phyloP scores from a whole-genome alignment of 768 basidiomycete genomes.

The Tylopilus vinaceipallidus region DNA sequence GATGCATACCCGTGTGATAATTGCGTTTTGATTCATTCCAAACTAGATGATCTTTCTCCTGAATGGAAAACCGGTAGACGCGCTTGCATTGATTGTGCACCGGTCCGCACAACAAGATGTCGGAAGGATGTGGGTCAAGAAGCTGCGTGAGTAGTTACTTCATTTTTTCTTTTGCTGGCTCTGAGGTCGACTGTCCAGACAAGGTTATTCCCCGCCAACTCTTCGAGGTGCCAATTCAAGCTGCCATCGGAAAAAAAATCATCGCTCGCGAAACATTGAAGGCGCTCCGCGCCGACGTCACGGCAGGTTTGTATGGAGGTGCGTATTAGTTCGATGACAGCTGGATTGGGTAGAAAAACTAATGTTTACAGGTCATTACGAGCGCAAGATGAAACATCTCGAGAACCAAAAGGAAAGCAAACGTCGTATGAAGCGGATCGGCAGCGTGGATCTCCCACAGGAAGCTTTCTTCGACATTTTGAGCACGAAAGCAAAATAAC shows the following conservation, averaged over 20 bases:
- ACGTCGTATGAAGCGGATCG: constrained; percentile 82
- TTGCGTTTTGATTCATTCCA: not conserved
- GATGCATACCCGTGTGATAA: not conserved
- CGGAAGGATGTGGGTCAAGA: constrained; percentile 85
- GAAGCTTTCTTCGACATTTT: constrained; percentile 95
- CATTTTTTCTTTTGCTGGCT: not conserved
- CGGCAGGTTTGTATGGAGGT: constrained; percentile 92
- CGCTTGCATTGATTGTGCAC: constrained; percentile 90
- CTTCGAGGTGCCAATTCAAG: constrained; percentile 96
- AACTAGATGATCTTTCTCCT: constrained; percentile 85
- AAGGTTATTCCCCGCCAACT: constrained; percentile 90
- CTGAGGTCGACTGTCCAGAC: constrained; percentile 41
- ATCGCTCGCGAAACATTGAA: constrained; percentile 88
- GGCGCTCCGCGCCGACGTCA: constrained; percentile 87
- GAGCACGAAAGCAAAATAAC: constrained; percentile 47
- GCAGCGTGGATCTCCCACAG: constrained; percentile 87
- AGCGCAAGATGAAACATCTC: constrained; percentile 87
- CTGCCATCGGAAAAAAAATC: constrained; percentile 81
- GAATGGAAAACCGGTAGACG: constrained; percentile 88
- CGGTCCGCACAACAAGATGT: constrained; percentile 71
- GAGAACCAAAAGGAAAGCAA: constrained; percentile 94
- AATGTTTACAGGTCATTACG: constrained; percentile 77
- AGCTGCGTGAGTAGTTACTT: constrained; percentile 66
- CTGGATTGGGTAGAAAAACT: too few species aligned
- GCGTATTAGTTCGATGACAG: constrained; percentile 7